Evolutionary conservation across 805 yeast genomes (phyloP), one percentile per base, ranked within the genome.

Genomic region (Pichia exigua): DNA sequence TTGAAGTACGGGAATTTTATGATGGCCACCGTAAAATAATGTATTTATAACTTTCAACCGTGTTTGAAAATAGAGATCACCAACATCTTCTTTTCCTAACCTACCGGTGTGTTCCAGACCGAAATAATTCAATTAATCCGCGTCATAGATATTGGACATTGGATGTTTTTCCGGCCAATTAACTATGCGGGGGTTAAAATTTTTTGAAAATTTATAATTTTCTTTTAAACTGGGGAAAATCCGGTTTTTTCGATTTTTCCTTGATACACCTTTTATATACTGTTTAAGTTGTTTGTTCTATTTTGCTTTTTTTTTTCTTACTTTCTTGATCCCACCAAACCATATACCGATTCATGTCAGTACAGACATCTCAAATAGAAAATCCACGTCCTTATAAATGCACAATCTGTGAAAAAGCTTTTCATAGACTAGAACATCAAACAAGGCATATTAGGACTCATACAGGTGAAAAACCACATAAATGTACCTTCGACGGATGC

Each of bases 391-490:
- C 91, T 1, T 85, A 82, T 66, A 80, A 82, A 55, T 85, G 92
- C 62, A 84, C 89, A 4, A 73, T 83, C 62, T 85, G 92, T 63
- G 79, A 78, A 41, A 81, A 85, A 65, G 88, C 87, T 0, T 85
- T 85, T 63, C 88, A 83, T 62, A 72, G 92, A 52, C 65, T 85
- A 43, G 92, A 85, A 61, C 92, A 85, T 65, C 89, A 83, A 62
- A 83, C 90, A 10, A 74, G 92, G 60, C 92, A 85, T 60, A 82
- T 85, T 53, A 71, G 91, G 61, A 85, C 90, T 13, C 92, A 85
- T 61, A 85, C 92, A 0, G 92, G 92, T 26, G 91, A 85, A 61
- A 84, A 82, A 63, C 92, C 92, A 3, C 90, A 85, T 65, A 77
- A 76, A n/a, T 85, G 91, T 66, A 76, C 81, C 27, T 85, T 75